phyloP scores from a whole-genome alignment of 495 filamentous ascomycete genomes.

The Thozetella sp. region DNA sequence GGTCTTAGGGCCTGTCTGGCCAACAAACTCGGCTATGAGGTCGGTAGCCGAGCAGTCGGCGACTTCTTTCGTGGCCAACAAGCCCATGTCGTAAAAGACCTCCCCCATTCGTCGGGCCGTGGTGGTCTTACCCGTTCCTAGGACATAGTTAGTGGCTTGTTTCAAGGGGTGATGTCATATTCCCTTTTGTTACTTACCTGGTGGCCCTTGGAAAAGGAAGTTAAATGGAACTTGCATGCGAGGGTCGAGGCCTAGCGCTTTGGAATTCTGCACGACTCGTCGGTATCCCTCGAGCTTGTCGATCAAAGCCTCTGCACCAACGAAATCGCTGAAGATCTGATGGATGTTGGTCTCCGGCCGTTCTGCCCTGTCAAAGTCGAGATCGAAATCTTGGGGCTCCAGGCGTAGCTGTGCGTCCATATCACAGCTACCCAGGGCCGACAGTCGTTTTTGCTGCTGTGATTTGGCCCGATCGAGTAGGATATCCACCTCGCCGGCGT shows the following conservation, averaged over 20 bases:
- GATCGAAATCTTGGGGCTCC: constrained; percentile 69
- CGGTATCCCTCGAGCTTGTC: constrained; percentile 61
- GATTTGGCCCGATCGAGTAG: constrained; percentile 62
- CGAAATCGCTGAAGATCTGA: constrained; percentile 63
- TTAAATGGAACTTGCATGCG: constrained; percentile 38
- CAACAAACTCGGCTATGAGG: constrained; percentile 61
- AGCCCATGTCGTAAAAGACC: constrained; percentile 73
- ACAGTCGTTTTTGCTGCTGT: constrained; percentile 55
- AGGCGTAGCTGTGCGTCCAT: constrained; percentile 27
- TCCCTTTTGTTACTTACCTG: too few relatives aligned
- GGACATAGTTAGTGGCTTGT: background rate
- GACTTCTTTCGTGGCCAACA: constrained; percentile 55
- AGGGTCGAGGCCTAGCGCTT: constrained; percentile 60
- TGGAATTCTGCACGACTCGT: constrained; percentile 53
- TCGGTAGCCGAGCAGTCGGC: constrained; percentile 64
- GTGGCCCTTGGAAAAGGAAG: constrained; percentile 43
- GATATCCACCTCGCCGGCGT: constrained; percentile 68
- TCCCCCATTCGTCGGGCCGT: constrained; percentile 73
- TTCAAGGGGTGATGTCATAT: background rate
- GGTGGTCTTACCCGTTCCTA: constrained; percentile 71
- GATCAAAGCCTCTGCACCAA: constrained; percentile 68
- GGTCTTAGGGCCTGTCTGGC: constrained; percentile 66
- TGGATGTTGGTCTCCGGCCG: constrained; percentile 50
- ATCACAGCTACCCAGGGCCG: constrained; percentile 18
- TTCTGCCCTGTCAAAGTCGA: constrained; percentile 59